Evolutionary conservation across 129 eudicot genomes (phyloP).

Genomic region (Glebionis coronaria): DNA sequence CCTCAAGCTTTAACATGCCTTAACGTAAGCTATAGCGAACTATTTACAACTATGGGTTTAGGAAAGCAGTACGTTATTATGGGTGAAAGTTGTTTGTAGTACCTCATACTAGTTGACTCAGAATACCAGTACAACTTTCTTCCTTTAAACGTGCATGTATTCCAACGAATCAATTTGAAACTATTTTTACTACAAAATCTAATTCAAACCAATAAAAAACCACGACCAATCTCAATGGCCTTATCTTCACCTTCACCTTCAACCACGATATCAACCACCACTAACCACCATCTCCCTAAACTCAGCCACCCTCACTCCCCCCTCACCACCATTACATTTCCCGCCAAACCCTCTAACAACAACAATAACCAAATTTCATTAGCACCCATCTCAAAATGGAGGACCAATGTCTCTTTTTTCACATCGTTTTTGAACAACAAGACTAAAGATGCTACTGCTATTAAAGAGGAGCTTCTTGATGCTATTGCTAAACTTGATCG

Average conservation of each 20-base stretch:
- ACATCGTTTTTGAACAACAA: slow-evolving; percentile 32
- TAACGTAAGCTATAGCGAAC: too few species aligned
- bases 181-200: too few species aligned
- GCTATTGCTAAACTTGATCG: slow-evolving; percentile 59
- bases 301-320: slow-evolving; percentile 24
- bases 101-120: too few species aligned
- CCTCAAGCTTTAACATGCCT: too few species aligned
- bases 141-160: too few species aligned
- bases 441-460: slow-evolving; percentile 27
- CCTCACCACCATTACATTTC: slow-evolving; percentile 21
- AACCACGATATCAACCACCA: slow-evolving; percentile 19
- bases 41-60: too few species aligned
- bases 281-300: slow-evolving; percentile 27
- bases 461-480: slow-evolving; percentile 59
- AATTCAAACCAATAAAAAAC: neutral
- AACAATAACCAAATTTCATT: slow-evolving; percentile 14
- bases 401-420: slow-evolving; percentile 44
- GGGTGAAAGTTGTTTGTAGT: too few species aligned
- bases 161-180: too few species aligned
- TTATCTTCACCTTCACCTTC: slow-evolving; percentile 32
- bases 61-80: too few species aligned
- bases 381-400: slow-evolving; percentile 35
- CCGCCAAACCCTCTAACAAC: slow-evolving; percentile 18
- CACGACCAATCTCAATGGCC: too few species aligned
- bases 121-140: too few species aligned